Evolutionary conservation across 2,329 filamentous ascomycete genomes (phyloP).

Genomic region (Alternaria dauci): DNA sequence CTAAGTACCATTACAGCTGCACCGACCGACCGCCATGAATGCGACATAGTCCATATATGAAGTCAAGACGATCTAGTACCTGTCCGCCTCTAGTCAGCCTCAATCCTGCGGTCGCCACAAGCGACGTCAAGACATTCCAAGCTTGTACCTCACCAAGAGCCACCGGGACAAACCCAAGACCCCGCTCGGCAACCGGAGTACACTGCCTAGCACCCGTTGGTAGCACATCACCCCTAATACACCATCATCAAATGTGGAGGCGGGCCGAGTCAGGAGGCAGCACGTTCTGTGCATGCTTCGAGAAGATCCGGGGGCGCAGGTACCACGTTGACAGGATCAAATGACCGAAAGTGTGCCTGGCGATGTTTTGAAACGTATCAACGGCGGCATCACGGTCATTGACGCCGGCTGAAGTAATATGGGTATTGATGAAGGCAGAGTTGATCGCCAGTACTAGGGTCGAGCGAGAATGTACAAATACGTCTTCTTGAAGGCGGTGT

Average conservation of each 20-base stretch:
- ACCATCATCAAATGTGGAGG: constrained; percentile 29
- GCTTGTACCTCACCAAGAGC: constrained; percentile 13
- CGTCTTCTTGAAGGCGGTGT: background rate
- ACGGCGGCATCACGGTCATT: constrained; percentile 24
- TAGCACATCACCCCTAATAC: constrained; percentile 5
- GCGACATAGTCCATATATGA: constrained; percentile 16
- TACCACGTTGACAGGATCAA: constrained; percentile 22
- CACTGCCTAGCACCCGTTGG: constrained; percentile 22
- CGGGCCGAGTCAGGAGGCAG: constrained; percentile 6
- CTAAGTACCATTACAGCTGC: constrained; percentile 9
- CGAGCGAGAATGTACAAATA: constrained; percentile 26
- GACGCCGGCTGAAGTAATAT: constrained; percentile 28
- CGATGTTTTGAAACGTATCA: constrained; percentile 6
- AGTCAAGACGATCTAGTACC: constrained; percentile 12
- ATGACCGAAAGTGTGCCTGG: constrained; percentile 12
- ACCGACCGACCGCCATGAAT: background rate
- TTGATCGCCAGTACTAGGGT: constrained; percentile 11
- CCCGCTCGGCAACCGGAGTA: constrained; percentile 21
- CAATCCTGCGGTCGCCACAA: constrained; percentile 10
- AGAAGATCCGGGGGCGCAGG: constrained; percentile 24
- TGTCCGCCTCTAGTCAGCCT: constrained; percentile 11
- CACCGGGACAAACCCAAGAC: constrained; percentile 11
- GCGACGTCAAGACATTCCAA: constrained; percentile 21
- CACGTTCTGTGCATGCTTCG: constrained; percentile 21
- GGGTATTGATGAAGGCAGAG: constrained; percentile 26